Evolutionary conservation across 179 eudicot genomes (phyloP).

Genomic region (Gypsophila paniculata): DNA sequence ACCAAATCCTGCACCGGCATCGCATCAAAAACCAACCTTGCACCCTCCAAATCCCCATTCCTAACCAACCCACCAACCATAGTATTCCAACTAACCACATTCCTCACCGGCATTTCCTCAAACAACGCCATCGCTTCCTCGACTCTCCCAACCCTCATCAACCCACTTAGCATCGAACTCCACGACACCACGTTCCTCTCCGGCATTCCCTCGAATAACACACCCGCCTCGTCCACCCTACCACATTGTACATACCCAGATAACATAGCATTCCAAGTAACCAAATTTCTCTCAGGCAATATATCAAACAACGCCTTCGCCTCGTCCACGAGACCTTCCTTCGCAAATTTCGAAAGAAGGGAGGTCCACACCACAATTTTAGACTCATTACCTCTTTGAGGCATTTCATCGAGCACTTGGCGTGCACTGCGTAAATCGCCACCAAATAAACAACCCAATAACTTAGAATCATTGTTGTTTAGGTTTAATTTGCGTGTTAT

Average conservation of each 20-base stretch:
- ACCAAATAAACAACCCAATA: slow-evolving; percentile 21
- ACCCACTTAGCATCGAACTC: slow-evolving; percentile 42
- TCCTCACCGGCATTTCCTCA: slow-evolving; percentile 40
- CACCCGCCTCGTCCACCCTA: slow-evolving; percentile 33
- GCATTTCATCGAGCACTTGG: slow-evolving; percentile 39
- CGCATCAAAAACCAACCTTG: slow-evolving; percentile 34
- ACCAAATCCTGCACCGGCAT: slow-evolving; percentile 35
- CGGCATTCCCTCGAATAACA: slow-evolving; percentile 33
- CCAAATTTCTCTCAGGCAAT: slow-evolving; percentile 39
- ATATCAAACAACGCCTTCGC: slow-evolving; percentile 33
- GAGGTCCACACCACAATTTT: slow-evolving; percentile 42
- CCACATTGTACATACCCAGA: slow-evolving; percentile 35
- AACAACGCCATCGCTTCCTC: slow-evolving; percentile 37
- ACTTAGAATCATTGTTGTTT: slow-evolving; percentile 21
- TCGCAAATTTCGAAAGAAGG: slow-evolving; percentile 32
- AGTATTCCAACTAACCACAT: slow-evolving; percentile 44
- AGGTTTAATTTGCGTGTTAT: slow-evolving; percentile 10
- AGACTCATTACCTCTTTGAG: slow-evolving; percentile 21
- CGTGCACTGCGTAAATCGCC: slow-evolving; percentile 30
- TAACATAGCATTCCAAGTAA: slow-evolving; percentile 40
- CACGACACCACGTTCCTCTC: slow-evolving; percentile 47
- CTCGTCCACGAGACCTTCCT: slow-evolving; percentile 29
- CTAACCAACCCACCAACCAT: slow-evolving; percentile 40
- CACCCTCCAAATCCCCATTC: slow-evolving; percentile 37
- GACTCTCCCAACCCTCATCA: slow-evolving; percentile 33